A percentile compares a stretch with the other conserved stretches of the same genome.
Conservation (phyloP, 345 rosid genomes). For the Citrus medica region DNA sequence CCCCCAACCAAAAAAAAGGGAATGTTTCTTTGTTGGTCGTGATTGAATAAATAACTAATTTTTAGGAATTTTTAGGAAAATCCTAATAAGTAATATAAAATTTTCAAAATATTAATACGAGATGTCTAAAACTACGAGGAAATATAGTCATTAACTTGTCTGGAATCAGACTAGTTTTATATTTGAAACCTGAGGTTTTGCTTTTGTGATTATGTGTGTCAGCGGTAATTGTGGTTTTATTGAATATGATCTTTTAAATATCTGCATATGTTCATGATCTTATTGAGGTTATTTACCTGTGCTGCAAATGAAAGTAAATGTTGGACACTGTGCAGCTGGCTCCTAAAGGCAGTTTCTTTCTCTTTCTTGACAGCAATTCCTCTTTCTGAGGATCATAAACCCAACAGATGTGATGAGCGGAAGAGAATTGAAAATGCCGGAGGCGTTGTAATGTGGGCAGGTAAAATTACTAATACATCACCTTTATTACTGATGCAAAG, state of each 20-base stretch:
- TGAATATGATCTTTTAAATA: not conserved
- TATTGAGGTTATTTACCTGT: not conserved
- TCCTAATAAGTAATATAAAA: too few species aligned
- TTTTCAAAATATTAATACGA: not conserved
- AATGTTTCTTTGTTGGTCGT: not conserved
- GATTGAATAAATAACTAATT: not conserved
- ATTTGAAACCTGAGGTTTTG: not conserved
- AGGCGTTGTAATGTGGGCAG: conserved; percentile 99
- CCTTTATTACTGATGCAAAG: not conserved
- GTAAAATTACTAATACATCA: conserved; percentile 33
- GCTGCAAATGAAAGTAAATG: not conserved
- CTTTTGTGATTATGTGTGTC: not conserved
- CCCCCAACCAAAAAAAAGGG: too few species aligned
- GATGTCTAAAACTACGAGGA: not conserved
- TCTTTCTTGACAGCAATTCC: conserved; percentile 63
- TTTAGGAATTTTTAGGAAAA: not conserved
- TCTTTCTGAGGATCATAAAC: conserved; percentile 98
- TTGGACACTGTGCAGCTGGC: not conserved
- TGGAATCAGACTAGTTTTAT: not conserved
- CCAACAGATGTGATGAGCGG: conserved; percentile 96
- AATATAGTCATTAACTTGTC: not conserved
- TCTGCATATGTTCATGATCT: not conserved
- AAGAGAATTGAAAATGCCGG: conserved; percentile 97
- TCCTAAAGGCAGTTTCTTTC: conserved; percentile 14
- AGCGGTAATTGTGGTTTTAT: not conserved